These are phyloP conservation scores for Lentinula novae-zelandiae DNA, from an alignment of 1,284 basidiomycete species.

Conservation along the genomic window DNA sequence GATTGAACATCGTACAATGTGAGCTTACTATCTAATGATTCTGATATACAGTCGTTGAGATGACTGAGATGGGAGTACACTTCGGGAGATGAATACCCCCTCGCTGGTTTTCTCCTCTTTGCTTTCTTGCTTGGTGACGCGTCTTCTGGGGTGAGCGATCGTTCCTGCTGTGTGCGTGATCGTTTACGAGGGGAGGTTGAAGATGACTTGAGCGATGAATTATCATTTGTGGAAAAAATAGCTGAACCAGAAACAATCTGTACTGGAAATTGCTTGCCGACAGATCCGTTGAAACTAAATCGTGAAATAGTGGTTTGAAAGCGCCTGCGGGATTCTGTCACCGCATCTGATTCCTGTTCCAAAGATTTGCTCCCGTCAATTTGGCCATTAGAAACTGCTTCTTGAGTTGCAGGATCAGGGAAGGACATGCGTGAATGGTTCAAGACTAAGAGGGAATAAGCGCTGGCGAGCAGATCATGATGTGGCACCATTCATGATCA, in stretches of 20 bases:
- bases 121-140: background rate
- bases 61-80: slow-evolving; percentile 42
- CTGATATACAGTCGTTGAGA: slow-evolving; percentile 37
- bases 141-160: background rate
- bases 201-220: background rate
- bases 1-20: background rate
- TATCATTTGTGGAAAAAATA: background rate
- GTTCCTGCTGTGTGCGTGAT: background rate
- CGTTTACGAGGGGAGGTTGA: background rate
- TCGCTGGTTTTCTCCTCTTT: slow-evolving; percentile 14
- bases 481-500: no score
- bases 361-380: background rate
- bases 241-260: background rate
- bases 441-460: background rate
- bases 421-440: background rate
- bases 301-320: background rate
- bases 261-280: background rate
- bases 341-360: background rate
- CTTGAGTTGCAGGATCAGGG: background rate
- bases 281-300: background rate
- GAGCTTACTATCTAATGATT: slow-evolving; percentile 40
- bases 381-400: background rate
- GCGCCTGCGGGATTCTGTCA: background rate
- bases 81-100: slow-evolving; percentile 43
- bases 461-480: no score